Evolutionary conservation across 2,329 filamentous ascomycete genomes (phyloP), one percentile per base, ranked within the genome.

Genomic region (Penicillium paneum): DNA sequence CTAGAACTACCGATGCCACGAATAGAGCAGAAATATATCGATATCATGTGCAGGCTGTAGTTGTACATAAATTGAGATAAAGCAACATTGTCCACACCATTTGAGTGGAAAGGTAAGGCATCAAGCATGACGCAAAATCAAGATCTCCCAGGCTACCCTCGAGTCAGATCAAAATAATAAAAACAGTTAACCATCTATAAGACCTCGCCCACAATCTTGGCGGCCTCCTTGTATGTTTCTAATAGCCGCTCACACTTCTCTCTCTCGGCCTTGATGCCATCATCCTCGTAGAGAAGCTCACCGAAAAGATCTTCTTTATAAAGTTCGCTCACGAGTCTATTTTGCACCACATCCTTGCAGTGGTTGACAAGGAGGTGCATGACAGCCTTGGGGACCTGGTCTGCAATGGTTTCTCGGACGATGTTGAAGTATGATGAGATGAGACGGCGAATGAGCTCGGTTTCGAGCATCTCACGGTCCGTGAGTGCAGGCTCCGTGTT

Each of bases 371-470:
- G 83, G 43, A 99, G 84, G 73, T 99, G 94, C 94, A 99, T 99
- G 64, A 99, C 89, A 5, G 94, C 94, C 78, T 99, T 99, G 63
- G 94, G 94, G 11, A 99, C 94, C 76, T 97, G 93, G 71, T 99
- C 94, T 41, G 93, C 93, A 66, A 97, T 96, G n/a, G 91, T 93
- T 76, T 99, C 94, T 59, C 94, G 90, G 43, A 99, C 94, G 68
- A 99, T 99, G 74, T 96, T 96, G 81, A 99, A 99, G 80, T 99
- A 99, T 1, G 92, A 97, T 31, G 90, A 96, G 72, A 99, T 99
- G 53, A 99, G 84, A 43, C 92, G 90, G 43, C 93, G 89, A 71
- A 99, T 99, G 38, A 99, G 85, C 75, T 99, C 94, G 10, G 94
- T 97, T 77, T 99, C 94, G 79, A 99, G 89, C 41, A 91, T 89